Base-by-base conservation (phyloP, 1,284 basidiomycete genomes). In the Ustilago sp. region DNA sequence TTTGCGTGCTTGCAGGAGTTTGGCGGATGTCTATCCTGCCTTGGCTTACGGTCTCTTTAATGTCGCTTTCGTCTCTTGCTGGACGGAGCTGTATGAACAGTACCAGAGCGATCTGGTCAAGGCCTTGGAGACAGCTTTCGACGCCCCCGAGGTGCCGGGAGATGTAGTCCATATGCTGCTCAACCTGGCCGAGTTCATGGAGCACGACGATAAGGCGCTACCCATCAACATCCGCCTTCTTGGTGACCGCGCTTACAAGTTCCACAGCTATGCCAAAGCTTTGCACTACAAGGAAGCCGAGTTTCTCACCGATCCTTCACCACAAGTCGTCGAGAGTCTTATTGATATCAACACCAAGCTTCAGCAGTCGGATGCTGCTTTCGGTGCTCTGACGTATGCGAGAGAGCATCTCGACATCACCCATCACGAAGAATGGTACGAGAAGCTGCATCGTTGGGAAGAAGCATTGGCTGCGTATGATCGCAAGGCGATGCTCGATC, bases 111-210 rank as follows among this genome's bases (percentile, higher is more conserved):
- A 81, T 48, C 90, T 99, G 47, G 94, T 98, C 54, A 91, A 92
- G 48, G 92, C 94, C 5, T 93, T 99, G 58, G 94, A 98, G 84
- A 88, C 88, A 63, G 96, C 97, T 0, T 93, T 99, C 77, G 93
- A 92, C 31, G 71, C 94, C 89, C 88, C 90, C 12, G 90, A 89
- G 4, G 91, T 94, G 3, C 94, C 96, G 0, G 90, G 93, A 4
- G 95, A 98, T 63, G 90, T 99, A 36, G 93, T 97, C n/a, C 94
- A 98, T 85, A 91, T 93, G 54, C 89, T 99, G 35, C 90, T 99
- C 70, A 95, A 95, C 86, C 89, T 99, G n/a, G 95, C 95, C 8
- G 97, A 99, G 86, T 99, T 99, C 86, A 98, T 99, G 94, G 97
- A 99, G 87, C 97, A 98, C 82, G 96, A 99, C 86, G 97, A 99